Base-by-base conservation (phyloP, 2,329 filamentous ascomycete species). In the Stemphylium vesicarium region DNA sequence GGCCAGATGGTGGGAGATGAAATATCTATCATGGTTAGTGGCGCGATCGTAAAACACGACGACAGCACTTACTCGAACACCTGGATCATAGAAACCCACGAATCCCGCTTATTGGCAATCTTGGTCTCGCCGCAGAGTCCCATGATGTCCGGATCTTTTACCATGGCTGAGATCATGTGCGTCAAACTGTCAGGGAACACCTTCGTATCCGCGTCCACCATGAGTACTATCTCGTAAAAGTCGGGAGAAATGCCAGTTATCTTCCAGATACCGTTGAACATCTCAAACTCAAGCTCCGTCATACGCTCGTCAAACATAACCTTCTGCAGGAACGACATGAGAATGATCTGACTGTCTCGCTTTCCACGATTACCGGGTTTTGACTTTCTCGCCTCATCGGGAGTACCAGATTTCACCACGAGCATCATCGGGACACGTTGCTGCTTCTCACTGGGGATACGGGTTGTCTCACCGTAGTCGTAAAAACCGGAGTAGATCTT, bases 241-340 rank as follows among this genome's bases (percentile, higher is more conserved):
- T 99, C 95, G 12, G 95, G 95, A 4, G 93, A 96, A 60, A 99
- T 98, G 65, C 96, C 96, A 15, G 95, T 99, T 39, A 99, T 91
- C 77, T 96, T 96, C 93, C 94, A 99, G 60, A 99, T 84, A 49
- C 95, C 95, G 74, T 98, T 99, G 82, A 99, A 99, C 91, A 99
- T 98, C 74, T 99, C 95, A 72, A 92, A 99, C 76, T 99, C 95
- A 47, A 99, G 88, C 77, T 99, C 94, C 15, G 96, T 99, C 95
- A 99, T 99, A 59, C 95, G 90, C 79, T 99, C 96, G 75, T 99
- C 95, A 70, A 99, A 99, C 95, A 99, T 99, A 72, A 99, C 95
- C 81, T 99, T 99, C 75, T 99, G 95, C 65, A 99, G 81, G 84
- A 99, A 99, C 4, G 93, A 97, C 95, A 99, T 99, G 64, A 99